Evolutionary conservation across 1,284 basidiomycete genomes (phyloP).

Genomic region (Ganoderma lucidum): DNA sequence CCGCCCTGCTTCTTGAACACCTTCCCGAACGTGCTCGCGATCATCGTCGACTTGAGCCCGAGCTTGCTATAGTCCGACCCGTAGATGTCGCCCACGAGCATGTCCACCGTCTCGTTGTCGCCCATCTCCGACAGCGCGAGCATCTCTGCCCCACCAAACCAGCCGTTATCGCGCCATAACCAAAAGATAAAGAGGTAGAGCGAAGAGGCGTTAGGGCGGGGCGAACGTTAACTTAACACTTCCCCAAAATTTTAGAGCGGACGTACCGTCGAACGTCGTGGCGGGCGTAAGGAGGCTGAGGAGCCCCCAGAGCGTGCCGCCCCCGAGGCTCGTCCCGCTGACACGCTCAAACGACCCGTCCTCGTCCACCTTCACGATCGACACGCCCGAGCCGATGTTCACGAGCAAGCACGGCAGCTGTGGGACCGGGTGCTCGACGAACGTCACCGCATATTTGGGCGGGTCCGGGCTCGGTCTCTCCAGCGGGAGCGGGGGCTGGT

Average conservation of each 20-base stretch:
- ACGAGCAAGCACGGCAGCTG: constrained; percentile 97
- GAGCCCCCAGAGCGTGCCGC: constrained; percentile 99
- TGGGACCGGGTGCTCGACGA: constrained; percentile 81
- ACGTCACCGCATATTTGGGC: constrained; percentile 89
- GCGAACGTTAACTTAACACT: constrained; percentile 15
- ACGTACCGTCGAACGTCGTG: constrained; percentile 90
- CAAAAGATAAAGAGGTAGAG: not conserved
- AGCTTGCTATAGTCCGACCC: constrained; percentile 94
- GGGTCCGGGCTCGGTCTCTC: constrained; percentile 94
- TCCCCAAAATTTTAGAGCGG: not conserved
- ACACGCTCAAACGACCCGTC: constrained; percentile 97
- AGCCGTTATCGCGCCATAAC: not conserved
- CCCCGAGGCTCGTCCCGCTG: constrained; percentile 96
- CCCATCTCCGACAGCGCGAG: constrained; percentile 91
- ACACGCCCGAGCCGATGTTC: constrained; percentile 98
- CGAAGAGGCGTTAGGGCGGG: not conserved
- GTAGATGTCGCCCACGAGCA: constrained; percentile 99
- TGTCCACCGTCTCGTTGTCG: constrained; percentile 95
- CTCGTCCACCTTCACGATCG: constrained; percentile 96
- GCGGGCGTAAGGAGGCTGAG: constrained; percentile 95
- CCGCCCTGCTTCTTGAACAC: constrained; percentile 95
- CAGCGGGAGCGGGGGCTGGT: constrained; percentile 50
- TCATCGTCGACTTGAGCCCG: constrained; percentile 96
- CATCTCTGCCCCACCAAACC: constrained; percentile 77
- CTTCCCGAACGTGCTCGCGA: constrained; percentile 98